Evolutionary conservation across 108 stramenopile genomes (phyloP), one percentile per base, ranked within the genome.

Genomic region (Cyclotella atomus): DNA sequence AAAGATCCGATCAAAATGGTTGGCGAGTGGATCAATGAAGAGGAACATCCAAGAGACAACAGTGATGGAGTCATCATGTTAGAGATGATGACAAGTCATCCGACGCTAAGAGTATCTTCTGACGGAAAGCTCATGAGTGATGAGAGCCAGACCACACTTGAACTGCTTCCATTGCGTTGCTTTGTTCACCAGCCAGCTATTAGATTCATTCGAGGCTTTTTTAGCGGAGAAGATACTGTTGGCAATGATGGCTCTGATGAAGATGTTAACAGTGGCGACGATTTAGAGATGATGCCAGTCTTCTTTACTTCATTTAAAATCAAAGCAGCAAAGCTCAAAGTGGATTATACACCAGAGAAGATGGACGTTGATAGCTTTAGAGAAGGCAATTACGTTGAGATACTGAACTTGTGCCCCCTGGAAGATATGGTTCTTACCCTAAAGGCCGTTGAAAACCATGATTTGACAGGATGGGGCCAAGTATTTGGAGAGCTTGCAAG

Each of bases 1-100:
- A 50, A 66, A 10, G 65, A 59, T 36, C 89, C 91, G 5, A 68
- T 89, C 8, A 96, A 96, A 59, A 84, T 93, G 81, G 28, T 92
- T 49, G 91, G 91, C 19, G 95, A 96, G 70, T 96, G 95, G 95
- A 49, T 87, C 33, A 93, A 92, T 52, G 91, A 92, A 36, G 50
- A 41, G 6, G 85, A 90, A 20, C 95, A 96, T 70, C 95, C 95
- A 4, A 76, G 92, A 46, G 91, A 93, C 67, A 65, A 83, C 27
- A 77, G 71, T 23, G 88, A 89, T 46, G 95, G 92, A 3, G 71
- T 91, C 3, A 49, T 93, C 49, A 91, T 88, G 91, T 49, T 96
- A 65, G 92, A 89, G 76, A 90, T 94, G 88, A 74, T 88, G n/a
- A 92, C 91, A 50, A 88, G 88, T 87, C 80, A 86, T 47, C 91